phyloP scores from a whole-genome alignment of 805 yeast species.

The Candida lessepsii region DNA sequence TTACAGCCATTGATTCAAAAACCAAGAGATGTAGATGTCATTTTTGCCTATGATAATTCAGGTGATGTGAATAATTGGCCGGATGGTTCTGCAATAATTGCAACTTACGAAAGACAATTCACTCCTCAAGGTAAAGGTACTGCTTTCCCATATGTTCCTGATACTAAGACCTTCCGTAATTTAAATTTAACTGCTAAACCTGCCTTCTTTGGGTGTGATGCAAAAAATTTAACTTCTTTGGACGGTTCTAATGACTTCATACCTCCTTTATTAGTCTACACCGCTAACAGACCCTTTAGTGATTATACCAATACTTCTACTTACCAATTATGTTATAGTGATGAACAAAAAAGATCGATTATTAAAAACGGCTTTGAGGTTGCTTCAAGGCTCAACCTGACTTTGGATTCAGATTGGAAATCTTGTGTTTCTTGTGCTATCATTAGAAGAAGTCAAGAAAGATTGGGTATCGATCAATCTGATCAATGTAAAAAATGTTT shows the following conservation, averaged over 20 bases:
- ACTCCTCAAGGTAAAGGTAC: constrained; percentile 51
- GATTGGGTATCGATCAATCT: constrained; percentile 57
- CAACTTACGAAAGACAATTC: constrained; percentile 37
- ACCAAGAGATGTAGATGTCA: constrained; percentile 31
- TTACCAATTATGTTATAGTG: constrained; percentile 58
- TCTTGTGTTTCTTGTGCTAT: constrained; percentile 83
- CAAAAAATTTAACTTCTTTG: constrained; percentile 57
- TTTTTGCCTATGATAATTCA: constrained; percentile 38
- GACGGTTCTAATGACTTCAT: constrained; percentile 49
- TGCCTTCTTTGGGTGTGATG: constrained; percentile 80
- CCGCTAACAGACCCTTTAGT: constrained; percentile 69
- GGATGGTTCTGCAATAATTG: constrained; percentile 32
- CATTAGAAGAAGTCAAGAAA: constrained; percentile 72
- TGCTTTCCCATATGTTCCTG: constrained; percentile 81
- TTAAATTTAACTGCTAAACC: constrained; percentile 68
- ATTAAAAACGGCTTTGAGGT: constrained; percentile 73
- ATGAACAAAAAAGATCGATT: constrained; percentile 55
- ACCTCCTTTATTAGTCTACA: constrained; percentile 75
- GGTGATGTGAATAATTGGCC: constrained; percentile 38
- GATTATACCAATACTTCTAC: constrained; percentile 70
- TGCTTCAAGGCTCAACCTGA: constrained; percentile 61
- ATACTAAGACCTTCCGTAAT: constrained; percentile 54
- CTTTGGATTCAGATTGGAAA: constrained; percentile 66
- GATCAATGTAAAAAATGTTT: constrained; percentile 74
- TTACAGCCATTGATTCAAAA: constrained; percentile 35